Evolutionary conservation across 352 stramenopile genomes (phyloP).

Genomic region (Pythium rishiriense): DNA sequence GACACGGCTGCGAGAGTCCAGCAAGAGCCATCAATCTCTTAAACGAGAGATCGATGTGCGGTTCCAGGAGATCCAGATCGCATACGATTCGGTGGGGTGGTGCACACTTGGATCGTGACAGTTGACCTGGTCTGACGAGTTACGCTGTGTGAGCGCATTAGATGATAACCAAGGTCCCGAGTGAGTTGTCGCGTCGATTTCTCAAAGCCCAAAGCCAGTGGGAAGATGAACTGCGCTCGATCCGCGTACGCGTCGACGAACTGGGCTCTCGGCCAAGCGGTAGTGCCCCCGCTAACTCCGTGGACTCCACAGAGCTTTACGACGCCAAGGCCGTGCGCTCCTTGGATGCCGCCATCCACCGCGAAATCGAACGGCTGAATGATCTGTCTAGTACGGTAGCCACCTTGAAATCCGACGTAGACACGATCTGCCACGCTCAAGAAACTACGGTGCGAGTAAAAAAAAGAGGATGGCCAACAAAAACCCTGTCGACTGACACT

Average conservation of each 20-base stretch:
- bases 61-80: conserved; percentile 40
- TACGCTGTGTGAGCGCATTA: conserved; percentile 10
- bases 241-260: conserved; percentile 39
- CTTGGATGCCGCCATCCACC: conserved; percentile 22
- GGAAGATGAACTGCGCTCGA: conserved; percentile 36
- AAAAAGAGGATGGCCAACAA: too few species aligned
- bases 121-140: neutral
- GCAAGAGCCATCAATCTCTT: conserved; percentile 41
- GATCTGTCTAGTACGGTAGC: conserved; percentile 8
- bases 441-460: conserved; percentile 22
- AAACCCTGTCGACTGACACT: too few species aligned
- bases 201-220: conserved; percentile 46
- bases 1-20: conserved; percentile 52
- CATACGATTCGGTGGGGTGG: conserved; percentile 38
- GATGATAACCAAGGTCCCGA: conserved; percentile 53
- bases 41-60: conserved; percentile 46
- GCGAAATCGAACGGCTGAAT: conserved; percentile 14
- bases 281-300: neutral
- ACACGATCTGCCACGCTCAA: conserved; percentile 8
- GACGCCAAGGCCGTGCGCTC: conserved; percentile 17
- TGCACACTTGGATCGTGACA: neutral
- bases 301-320: conserved; percentile 23
- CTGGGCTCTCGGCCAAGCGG: conserved; percentile 21
- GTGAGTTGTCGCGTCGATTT: conserved; percentile 52
- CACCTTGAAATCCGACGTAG: conserved; percentile 11